Evolutionary conservation across 1,139 yeast genomes (phyloP), one percentile per base, ranked within the genome.

Genomic region (Meyerozyma smithsonii): DNA sequence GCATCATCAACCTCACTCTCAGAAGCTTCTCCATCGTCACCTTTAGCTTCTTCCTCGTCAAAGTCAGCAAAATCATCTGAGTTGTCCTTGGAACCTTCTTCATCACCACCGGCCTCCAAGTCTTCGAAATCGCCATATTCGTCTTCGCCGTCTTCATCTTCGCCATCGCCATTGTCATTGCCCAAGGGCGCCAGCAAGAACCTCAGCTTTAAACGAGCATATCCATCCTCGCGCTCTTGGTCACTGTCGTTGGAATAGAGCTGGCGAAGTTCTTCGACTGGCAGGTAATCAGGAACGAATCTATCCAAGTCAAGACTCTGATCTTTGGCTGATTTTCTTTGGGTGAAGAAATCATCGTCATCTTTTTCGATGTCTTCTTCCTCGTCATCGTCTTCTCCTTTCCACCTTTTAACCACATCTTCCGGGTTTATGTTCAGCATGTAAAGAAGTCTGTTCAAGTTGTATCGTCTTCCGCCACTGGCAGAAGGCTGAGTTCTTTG

Each of bases 51-150:
- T 42, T 75, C 81, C 5, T 65, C 75, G 25, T 74, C 79, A 39
- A 77, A 80, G 47, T 79, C 79, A 8, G 82, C 77, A 56, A 77
- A 79, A 23, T 77, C 79, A 38, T 64, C 74, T 12, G 50, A 66
- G 8, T 52, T 63, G 18, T 61, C 74, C 11, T 61, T 68, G 2
- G 51, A 65, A 1, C 60, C 69, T 3, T 50, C 55, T 28, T 58
- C 64, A 7, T 52, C 58, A 4, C 20, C 36, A 2, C 21, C 69
- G n/a, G 59, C 76, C 58, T 84, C 94, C 38, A 83, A 66, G 58
- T 84, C 94, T 59, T 86, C 95, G 54, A 84, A 85, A 51, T 85
- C 95, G 37, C 92, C 95, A 52, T 74, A 81, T 0, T 76, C 61
- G 47, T 79, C 87, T 36, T 74, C 80, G 8, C 68, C 77, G 4